phyloP scores from a whole-genome alignment of 2,329 filamentous ascomycete species.

The Diaporthe helianthi region DNA sequence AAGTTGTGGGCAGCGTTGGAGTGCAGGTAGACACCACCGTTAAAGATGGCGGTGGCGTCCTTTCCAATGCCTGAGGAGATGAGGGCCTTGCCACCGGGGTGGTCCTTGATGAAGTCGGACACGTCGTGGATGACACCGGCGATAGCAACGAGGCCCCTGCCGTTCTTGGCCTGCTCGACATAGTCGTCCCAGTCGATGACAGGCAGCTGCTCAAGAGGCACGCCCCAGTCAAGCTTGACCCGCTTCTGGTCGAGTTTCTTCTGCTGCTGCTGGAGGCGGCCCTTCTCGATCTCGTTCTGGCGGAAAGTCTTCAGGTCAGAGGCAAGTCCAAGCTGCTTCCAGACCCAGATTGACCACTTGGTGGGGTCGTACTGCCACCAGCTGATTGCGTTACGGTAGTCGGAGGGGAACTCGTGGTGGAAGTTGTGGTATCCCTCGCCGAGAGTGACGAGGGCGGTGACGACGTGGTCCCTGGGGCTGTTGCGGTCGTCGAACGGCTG shows the following conservation, averaged over 20 bases:
- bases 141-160: slow-evolving; percentile 77
- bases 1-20: slow-evolving; percentile 91
- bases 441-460: slow-evolving; percentile 84
- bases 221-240: slow-evolving; percentile 82
- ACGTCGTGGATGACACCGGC: slow-evolving; percentile 89
- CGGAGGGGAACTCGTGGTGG: slow-evolving; percentile 92
- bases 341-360: slow-evolving; percentile 86
- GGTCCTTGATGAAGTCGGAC: slow-evolving; percentile 83
- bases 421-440: slow-evolving; percentile 93
- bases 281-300: slow-evolving; percentile 91
- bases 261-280: slow-evolving; percentile 84
- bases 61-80: slow-evolving; percentile 84
- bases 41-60: slow-evolving; percentile 90
- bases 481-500: slow-evolving; percentile 94
- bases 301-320: slow-evolving; percentile 92
- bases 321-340: slow-evolving; percentile 84
- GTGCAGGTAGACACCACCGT: slow-evolving; percentile 89
- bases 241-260: slow-evolving; percentile 94
- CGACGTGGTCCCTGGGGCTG: slow-evolving; percentile 85
- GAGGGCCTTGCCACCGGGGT: slow-evolving; percentile 89
- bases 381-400: slow-evolving; percentile 90
- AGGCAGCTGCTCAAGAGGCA: slow-evolving; percentile 83
- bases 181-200: slow-evolving; percentile 90
- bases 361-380: slow-evolving; percentile 94
- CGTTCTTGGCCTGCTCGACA: slow-evolving; percentile 77